These are phyloP conservation scores for Didymella pomorum DNA, from an alignment of 2,329 filamentous ascomycete genomes.

Conservation along the genomic window DNA sequence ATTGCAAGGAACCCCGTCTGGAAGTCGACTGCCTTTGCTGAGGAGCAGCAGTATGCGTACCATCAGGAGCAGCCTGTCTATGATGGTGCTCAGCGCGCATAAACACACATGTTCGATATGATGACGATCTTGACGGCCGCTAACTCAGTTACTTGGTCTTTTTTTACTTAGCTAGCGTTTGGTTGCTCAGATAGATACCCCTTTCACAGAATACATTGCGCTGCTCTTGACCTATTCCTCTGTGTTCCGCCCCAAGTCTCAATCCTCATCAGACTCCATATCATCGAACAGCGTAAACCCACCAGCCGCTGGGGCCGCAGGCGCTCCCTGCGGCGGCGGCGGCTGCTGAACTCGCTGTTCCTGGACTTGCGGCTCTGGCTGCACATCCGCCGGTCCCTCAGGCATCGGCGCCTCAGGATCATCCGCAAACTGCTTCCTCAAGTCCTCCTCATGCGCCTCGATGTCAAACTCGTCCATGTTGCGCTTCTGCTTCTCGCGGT, in stretches of 20 bases:
- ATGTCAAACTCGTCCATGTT: constrained; percentile 35
- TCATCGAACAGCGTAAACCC: constrained; percentile 25
- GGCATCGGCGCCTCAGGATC: constrained; percentile 1
- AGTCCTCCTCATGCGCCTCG: constrained; percentile 33
- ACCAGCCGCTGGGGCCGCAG: constrained; percentile 1
- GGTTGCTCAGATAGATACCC: not conserved
- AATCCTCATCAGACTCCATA: constrained; percentile 21
- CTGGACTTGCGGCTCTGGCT: constrained; percentile 8
- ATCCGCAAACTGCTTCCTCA: constrained; percentile 21
- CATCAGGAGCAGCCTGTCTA: constrained; percentile 5
- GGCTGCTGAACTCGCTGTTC: constrained; percentile 9
- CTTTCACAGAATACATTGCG: not conserved
- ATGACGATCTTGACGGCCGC: not conserved
- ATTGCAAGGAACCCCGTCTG: constrained; percentile 14
- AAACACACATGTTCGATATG: not conserved
- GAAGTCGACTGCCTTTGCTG: not conserved
- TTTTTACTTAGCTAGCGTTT: not conserved
- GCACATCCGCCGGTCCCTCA: constrained; percentile 1
- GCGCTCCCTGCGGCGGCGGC: not conserved
- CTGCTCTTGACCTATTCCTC: not conserved
- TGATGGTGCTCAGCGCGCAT: not conserved
- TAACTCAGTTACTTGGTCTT: not conserved
- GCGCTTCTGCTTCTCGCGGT: constrained; percentile 30
- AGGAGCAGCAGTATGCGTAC: constrained; percentile 7
- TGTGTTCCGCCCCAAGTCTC: not conserved